These are phyloP conservation scores for Chaetomium sp. DNA, from an alignment of 2,329 filamentous ascomycete genomes.

Conservation along the genomic window DNA sequence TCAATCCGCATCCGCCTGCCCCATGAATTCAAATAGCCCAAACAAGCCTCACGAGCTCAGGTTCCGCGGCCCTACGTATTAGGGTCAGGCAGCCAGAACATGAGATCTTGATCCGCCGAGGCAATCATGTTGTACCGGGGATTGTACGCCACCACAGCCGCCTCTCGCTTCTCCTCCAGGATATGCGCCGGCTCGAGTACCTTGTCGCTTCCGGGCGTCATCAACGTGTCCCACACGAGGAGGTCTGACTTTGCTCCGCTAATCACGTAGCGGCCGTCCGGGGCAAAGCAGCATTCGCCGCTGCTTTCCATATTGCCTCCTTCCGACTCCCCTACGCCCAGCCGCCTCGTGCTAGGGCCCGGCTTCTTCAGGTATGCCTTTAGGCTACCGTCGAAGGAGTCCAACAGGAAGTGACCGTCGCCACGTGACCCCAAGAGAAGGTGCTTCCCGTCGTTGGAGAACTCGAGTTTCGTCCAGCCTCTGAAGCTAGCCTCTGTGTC, in stretches of 20 bases:
- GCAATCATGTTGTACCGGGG: constrained; percentile 90
- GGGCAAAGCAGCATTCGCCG: constrained; percentile 84
- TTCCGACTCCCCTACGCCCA: constrained; percentile 55
- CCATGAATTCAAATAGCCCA: neutral
- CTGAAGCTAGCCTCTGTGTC: constrained; percentile 61
- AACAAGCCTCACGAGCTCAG: neutral
- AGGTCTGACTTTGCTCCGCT: constrained; percentile 76
- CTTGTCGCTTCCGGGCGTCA: constrained; percentile 56
- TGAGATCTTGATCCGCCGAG: constrained; percentile 80
- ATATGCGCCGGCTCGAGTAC: constrained; percentile 64
- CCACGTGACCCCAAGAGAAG: constrained; percentile 83
- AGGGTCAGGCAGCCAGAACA: constrained; percentile 77
- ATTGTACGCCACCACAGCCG: constrained; percentile 81
- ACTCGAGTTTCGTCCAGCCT: constrained; percentile 90
- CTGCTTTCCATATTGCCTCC: constrained; percentile 55
- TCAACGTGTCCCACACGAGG: constrained; percentile 81
- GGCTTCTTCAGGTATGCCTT: constrained; percentile 70
- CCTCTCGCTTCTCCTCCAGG: constrained; percentile 67
- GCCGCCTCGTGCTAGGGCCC: constrained; percentile 55
- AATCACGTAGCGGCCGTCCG: constrained; percentile 85
- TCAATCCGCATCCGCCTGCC: neutral
- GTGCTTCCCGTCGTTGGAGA: constrained; percentile 92
- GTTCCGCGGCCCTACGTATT: constrained; percentile 45
- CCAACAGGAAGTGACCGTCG: constrained; percentile 85
- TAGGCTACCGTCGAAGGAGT: constrained; percentile 82